Conservation (phyloP, 2,329 filamentous ascomycete genomes). For the Epicoccum sorghinum region DNA sequence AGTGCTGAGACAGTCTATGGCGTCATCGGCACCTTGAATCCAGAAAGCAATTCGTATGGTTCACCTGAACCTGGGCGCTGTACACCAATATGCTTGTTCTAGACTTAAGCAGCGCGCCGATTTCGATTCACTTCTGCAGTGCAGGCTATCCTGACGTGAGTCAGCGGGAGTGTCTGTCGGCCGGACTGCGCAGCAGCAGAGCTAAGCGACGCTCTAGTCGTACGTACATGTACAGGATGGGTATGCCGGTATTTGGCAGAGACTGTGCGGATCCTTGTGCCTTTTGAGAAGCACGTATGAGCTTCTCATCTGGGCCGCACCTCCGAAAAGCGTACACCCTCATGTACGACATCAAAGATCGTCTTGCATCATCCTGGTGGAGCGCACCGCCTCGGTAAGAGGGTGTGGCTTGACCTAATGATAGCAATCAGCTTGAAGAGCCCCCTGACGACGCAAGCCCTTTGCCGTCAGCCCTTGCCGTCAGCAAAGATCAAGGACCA, state of each 20-base stretch:
- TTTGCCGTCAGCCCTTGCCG: no score
- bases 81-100: slow-evolving; percentile 5
- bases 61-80: neutral
- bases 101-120: slow-evolving; percentile 2
- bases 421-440: neutral
- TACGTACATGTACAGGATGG: neutral
- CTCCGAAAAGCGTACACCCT: slow-evolving; percentile 22
- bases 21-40: neutral
- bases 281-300: slow-evolving; percentile 20
- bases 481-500: neutral
- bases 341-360: slow-evolving; percentile 38
- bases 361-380: slow-evolving; percentile 16
- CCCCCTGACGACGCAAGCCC: neutral
- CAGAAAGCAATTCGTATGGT: neutral
- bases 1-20: neutral
- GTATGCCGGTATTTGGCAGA: slow-evolving; percentile 1
- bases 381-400: slow-evolving; percentile 15
- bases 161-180: slow-evolving; percentile 5
- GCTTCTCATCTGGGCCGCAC: slow-evolving; percentile 13
- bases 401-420: slow-evolving; percentile 4
- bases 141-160: neutral
- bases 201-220: neutral
- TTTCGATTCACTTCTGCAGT: slow-evolving; percentile 4
- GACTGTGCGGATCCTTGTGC: slow-evolving; percentile 15
- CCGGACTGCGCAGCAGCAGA: neutral